These are phyloP conservation scores for Penicillium paneum DNA, from an alignment of 2,329 filamentous ascomycete genomes.

Conservation along the genomic window DNA sequence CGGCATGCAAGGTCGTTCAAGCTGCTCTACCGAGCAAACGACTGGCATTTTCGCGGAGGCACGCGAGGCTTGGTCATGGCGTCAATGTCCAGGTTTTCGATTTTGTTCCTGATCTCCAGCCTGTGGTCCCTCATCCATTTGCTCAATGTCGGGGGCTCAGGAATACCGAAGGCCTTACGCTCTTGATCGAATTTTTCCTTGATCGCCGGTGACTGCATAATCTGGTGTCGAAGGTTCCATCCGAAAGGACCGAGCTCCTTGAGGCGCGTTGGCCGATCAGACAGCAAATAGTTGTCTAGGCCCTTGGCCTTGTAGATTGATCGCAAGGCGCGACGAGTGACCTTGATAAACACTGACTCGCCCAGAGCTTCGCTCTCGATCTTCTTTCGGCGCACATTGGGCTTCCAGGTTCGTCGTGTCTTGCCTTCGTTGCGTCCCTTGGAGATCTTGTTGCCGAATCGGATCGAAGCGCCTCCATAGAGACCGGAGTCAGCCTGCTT, in stretches of 20 bases:
- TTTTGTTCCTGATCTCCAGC: constrained; percentile 39
- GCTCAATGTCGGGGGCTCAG: constrained; percentile 46
- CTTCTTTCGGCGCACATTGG: constrained; percentile 49
- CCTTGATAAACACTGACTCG: constrained; percentile 44
- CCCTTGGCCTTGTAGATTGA: constrained; percentile 80
- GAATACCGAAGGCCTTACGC: constrained; percentile 63
- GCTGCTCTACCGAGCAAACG: constrained; percentile 14
- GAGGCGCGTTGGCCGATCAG: constrained; percentile 71
- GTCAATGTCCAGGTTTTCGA: constrained; percentile 35
- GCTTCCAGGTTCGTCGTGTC: constrained; percentile 49
- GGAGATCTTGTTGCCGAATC: constrained; percentile 52
- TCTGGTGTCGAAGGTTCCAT: constrained; percentile 83
- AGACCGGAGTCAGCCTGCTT: constrained; percentile 49
- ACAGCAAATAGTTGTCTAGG: constrained; percentile 86
- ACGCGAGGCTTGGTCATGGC: constrained; percentile 33
- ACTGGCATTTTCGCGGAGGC: not conserved
- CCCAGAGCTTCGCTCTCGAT: constrained; percentile 45
- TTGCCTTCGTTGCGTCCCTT: constrained; percentile 49
- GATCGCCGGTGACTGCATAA: constrained; percentile 74
- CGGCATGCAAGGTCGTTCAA: not conserved
- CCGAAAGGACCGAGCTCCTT: constrained; percentile 85
- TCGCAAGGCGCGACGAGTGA: constrained; percentile 46
- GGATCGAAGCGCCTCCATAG: constrained; percentile 46
- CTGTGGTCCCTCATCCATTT: constrained; percentile 40
- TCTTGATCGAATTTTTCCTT: constrained; percentile 64